Conservation (phyloP, 495 filamentous ascomycete species). For the Aspergillus egyptiacus region DNA sequence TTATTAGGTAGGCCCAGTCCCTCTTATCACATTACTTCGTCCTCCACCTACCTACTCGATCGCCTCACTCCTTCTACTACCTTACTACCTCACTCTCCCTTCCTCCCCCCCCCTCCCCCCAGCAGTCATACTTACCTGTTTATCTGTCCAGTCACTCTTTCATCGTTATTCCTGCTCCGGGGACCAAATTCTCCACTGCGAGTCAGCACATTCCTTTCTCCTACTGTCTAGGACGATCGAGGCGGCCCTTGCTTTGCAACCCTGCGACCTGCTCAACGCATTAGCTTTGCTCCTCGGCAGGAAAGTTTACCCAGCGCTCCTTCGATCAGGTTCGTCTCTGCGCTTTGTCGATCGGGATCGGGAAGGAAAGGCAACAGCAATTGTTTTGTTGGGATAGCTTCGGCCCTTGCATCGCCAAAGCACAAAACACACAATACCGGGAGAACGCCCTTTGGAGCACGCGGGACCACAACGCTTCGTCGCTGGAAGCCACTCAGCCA, state of each 20-base stretch:
- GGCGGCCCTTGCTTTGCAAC: conserved; percentile 27
- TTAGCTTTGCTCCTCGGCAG: conserved; percentile 2
- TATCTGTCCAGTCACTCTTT: conserved; percentile 19
- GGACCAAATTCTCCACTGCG: conserved; percentile 11
- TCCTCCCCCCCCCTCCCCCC: conserved; percentile 18
- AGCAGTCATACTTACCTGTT: conserved; percentile 20
- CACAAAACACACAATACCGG: background rate
- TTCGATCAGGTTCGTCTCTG: conserved; percentile 13
- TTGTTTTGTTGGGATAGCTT: background rate
- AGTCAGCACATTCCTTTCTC: conserved; percentile 12
- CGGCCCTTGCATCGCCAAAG: conserved; percentile 30
- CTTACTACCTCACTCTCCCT: conserved; percentile 13
- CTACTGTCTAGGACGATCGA: background rate
- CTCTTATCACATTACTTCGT: conserved; percentile 1
- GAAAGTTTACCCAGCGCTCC: conserved; percentile 1
- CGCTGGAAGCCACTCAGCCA: background rate
- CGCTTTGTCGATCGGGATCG: conserved; percentile 13
- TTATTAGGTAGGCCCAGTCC: conserved; percentile 6
- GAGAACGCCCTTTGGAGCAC: background rate
- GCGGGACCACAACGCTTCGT: conserved; percentile 11
- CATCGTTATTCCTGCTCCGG: conserved; percentile 10
- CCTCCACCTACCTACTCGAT: no score
- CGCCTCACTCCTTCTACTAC: conserved; percentile 17
- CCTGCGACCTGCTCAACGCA: conserved; percentile 6
- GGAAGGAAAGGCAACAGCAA: conserved; percentile 1